Evolutionary conservation across 352 stramenopile species (phyloP).

Genomic region (Albugo candida): DNA sequence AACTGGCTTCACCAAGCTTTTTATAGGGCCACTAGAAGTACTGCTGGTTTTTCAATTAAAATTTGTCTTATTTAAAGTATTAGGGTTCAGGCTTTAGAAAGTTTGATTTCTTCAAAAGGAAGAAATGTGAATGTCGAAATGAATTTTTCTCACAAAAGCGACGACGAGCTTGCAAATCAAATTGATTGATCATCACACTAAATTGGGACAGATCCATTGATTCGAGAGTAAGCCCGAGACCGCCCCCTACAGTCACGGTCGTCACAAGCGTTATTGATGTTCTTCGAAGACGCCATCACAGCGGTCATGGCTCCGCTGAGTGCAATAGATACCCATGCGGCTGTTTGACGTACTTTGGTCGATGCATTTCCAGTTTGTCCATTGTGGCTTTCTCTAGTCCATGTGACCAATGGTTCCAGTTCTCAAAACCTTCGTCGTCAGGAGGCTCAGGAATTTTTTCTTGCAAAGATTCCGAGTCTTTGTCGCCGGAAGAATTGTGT

Average conservation of each 20-base stretch:
- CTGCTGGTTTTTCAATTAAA: no score
- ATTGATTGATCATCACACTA: conserved; percentile 66
- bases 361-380: conserved; percentile 43
- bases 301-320: conserved; percentile 40
- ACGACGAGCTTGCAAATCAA: conserved; percentile 56
- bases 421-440: conserved; percentile 33
- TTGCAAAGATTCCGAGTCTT: conserved; percentile 7
- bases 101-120: conserved; percentile 26
- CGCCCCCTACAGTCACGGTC: conserved; percentile 33
- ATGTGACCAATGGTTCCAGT: conserved; percentile 45
- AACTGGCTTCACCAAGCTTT: no score
- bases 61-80: no score
- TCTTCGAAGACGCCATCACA: conserved; percentile 27
- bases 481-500: conserved; percentile 39
- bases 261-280: conserved; percentile 15
- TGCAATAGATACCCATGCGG: conserved; percentile 36
- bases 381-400: conserved; percentile 29
- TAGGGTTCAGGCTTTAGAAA: no score
- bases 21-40: no score
- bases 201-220: conserved; percentile 64
- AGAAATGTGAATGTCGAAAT: conserved; percentile 39
- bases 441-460: conserved; percentile 7
- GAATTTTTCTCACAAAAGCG: conserved; percentile 45
- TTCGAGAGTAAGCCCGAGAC: conserved; percentile 42
- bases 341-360: conserved; percentile 27